Base-by-base conservation (phyloP, 257 asterid species). In the Verbena officinalis region DNA sequence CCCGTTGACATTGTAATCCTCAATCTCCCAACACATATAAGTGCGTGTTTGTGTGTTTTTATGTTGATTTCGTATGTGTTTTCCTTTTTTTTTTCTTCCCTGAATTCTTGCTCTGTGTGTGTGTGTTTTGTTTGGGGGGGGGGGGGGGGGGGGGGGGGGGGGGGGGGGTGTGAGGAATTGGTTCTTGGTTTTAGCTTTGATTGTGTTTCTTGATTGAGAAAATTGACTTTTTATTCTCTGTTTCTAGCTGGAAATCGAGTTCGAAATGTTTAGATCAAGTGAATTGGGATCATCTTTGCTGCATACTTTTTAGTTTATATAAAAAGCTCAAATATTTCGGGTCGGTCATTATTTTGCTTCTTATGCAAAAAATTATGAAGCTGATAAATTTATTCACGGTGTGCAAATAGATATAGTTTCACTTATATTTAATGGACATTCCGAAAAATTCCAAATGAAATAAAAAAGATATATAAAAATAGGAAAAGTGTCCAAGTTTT, bases 1-100 rank as follows among this genome's bases (percentile, higher is more conserved):
- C 96, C 98, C 8, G 84, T 89, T 64, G 92, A 92, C 78, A 89
- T 89, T 30, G 97, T 89, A 86, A 67, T 45, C 11, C 15, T 50
- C 56, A n/a, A 45, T 34, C 70, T 14, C 48, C 20, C 38, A 33
- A 40, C 43, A 22, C 40, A 0, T 40, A 12, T 22, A 17, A 52
- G 9, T 54, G 39, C 43, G 57, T 52, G 12, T 61, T 11, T 54
- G 8, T 20, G 1, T 17, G 34, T 62, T 3, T 48, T 83, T 9
- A 68, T 81, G 45, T 7, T 19, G 49, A 78, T 40, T 43, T 17
- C 12, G 1, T 42, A 8, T 42, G 48, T n/a, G 42, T 55, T 50
- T 7, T 36, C 8, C 15, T 20, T 4, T 19, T 17, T 15, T 1
- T 52, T 12, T 20, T 30, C 17, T 22, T 44, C 14, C 4, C 16